These are phyloP conservation scores for grape (Vitis vinifera) DNA, from an alignment of 164 flowering plant genomes.

Conservation along the genomic window ASM3070453v1 NC_081815.1:3294501-3295000, in stretches of 20 bases:
- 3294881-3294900: conserved; percentile 47
- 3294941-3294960: not conserved
- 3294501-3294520: conserved; percentile 31
- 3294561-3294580: conserved; percentile 37
- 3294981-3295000: not conserved
- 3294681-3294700: conserved; percentile 61
- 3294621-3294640: not conserved
- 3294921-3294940: conserved; percentile 64
- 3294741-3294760: conserved; percentile 37
- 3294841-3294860: conserved; percentile 67
- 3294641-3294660: not conserved
- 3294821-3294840: conserved; percentile 11
- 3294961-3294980: not conserved
- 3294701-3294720: conserved; percentile 63
- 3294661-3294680: conserved; percentile 30
- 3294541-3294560: conserved; percentile 67
- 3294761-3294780: not conserved
- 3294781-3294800: not conserved
- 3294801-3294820: not conserved
- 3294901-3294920: conserved; percentile 51
- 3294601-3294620: not conserved
- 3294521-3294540: conserved; percentile 69
- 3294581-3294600: not conserved
- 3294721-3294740: conserved; percentile 55
- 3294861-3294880: conserved; percentile 70